phyloP scores from a whole-genome alignment of 106 monocot genomes.

The Acanthochlamys bracteata region DNA sequence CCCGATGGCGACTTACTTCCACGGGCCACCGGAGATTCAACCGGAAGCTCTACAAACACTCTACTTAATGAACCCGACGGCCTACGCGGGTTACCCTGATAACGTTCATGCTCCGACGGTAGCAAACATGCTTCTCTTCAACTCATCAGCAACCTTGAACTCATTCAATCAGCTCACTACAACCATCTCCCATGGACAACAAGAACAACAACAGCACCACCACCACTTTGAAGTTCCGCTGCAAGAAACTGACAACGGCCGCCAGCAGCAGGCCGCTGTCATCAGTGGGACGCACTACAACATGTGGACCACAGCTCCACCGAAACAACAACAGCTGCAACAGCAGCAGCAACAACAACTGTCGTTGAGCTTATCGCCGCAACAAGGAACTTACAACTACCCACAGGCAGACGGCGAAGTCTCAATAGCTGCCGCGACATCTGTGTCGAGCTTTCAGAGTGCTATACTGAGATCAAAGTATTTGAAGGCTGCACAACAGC shows the following conservation, averaged over 20 bases:
- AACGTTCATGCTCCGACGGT: background rate
- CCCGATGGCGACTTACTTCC: slow-evolving; percentile 56
- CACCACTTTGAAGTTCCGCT: slow-evolving; percentile 50
- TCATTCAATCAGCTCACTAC: slow-evolving; percentile 21
- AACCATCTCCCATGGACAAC: background rate
- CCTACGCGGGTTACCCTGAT: slow-evolving; percentile 40
- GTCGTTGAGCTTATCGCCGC: slow-evolving; percentile 53
- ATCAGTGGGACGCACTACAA: slow-evolving; percentile 23
- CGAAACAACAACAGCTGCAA: background rate
- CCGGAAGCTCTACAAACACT: slow-evolving; percentile 57
- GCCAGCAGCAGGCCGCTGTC: background rate
- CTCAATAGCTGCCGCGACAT: background rate
- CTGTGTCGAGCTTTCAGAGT: slow-evolving; percentile 24
- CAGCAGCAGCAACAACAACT: slow-evolving; percentile 23
- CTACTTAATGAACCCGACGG: slow-evolving; percentile 61
- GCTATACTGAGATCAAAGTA: slow-evolving; percentile 76
- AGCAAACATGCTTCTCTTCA: slow-evolving; percentile 53
- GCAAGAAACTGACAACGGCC: slow-evolving; percentile 3
- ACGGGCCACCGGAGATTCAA: slow-evolving; percentile 53
- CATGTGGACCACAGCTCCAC: slow-evolving; percentile 18
- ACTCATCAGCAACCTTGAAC: slow-evolving; percentile 19
- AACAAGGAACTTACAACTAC: background rate
- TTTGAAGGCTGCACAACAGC: slow-evolving; percentile 73
- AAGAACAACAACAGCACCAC: background rate
- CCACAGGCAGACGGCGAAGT: slow-evolving; percentile 3